Base-by-base conservation (phyloP, 2,329 filamentous ascomycete species). In the Xylariaceae sp. region DNA sequence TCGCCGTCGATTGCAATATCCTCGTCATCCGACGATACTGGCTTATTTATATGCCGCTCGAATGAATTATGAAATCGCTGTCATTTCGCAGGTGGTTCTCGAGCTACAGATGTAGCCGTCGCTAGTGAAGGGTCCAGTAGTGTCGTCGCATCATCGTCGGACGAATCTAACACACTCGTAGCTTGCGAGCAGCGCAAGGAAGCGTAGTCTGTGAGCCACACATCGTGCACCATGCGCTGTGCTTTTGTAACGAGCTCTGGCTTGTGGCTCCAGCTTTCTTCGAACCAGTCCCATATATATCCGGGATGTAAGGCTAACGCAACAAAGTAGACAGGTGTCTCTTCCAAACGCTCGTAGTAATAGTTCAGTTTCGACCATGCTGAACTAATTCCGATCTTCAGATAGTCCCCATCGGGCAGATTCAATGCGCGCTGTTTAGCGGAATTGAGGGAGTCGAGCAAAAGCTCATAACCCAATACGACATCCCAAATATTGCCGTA, bases 401-500 rank as follows among this genome's bases (percentile, higher is more conserved):
- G 30, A 30, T 11, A 17, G 11, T 52, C 30, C 3, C 8, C n/a
- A 10, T 39, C 34, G 2, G 34, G 34, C 3, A 51, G 4, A 3
- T 6, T 18, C 4, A 5, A 8, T 10, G 34, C 51, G 2, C 5
- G 5, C 4, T 37, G 6, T 8, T 55, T 50, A 3, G n/a, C 15
- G 1, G 13, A n/a, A 30, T 55, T 45, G 3, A 55, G 44, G 5
- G 37, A 9, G 3, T 39, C 15, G 4, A 49, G 53, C 4, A 55
- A 17, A 2, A 50, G 5, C 18, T 55, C 44, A 17, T 37, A 55
- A n/a, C 44, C 53, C 1, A 49, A n/a, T 3, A 55, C 11, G 1
- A 50, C 53, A 13, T 55, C 53, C 53, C 45, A 55, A 2, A 55
- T 49, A 23, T 49, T 55, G 5, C 53, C 45, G 39, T 55, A 55